phyloP scores from a whole-genome alignment of 805 yeast species.

The Myxozyma nipponensis region DNA sequence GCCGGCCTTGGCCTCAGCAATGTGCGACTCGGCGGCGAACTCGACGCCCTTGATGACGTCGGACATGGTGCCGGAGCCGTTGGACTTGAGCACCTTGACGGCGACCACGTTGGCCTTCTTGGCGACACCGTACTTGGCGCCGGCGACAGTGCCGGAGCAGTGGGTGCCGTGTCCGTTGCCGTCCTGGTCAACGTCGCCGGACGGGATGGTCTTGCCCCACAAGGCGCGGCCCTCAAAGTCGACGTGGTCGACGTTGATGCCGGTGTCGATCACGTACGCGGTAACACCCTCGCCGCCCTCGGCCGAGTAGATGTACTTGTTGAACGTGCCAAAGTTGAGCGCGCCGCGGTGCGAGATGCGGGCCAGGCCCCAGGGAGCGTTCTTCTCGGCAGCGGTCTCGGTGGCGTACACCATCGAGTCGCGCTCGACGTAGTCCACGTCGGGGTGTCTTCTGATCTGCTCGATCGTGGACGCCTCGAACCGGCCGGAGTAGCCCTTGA shows the following conservation, averaged over 20 bases:
- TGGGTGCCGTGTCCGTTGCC: conserved; percentile 66
- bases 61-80: conserved; percentile 58
- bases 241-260: conserved; percentile 50
- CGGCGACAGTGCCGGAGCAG: conserved; percentile 64
- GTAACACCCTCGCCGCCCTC: conserved; percentile 61
- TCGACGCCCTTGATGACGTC: conserved; percentile 63
- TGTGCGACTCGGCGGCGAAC: conserved; percentile 52
- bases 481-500: conserved; percentile 81
- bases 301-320: conserved; percentile 56
- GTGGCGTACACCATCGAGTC: conserved; percentile 50
- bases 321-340: conserved; percentile 55
- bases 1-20: conserved; percentile 36
- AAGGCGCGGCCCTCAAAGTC: conserved; percentile 59
- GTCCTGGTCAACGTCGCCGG: conserved; percentile 46
- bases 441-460: conserved; percentile 56
- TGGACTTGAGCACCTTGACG: conserved; percentile 56
- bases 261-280: conserved; percentile 55
- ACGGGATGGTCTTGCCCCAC: conserved; percentile 59
- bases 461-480: conserved; percentile 74
- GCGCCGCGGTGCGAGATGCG: conserved; percentile 63
- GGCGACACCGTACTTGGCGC: conserved; percentile 56
- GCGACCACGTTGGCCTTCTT: conserved; percentile 57
- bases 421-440: conserved; percentile 51
- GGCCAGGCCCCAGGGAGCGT: conserved; percentile 75
- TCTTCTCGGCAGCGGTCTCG: conserved; percentile 49